These are phyloP conservation scores for Cystobasidium ongulense DNA, from an alignment of 768 basidiomycete genomes.

Conservation along the genomic window DNA sequence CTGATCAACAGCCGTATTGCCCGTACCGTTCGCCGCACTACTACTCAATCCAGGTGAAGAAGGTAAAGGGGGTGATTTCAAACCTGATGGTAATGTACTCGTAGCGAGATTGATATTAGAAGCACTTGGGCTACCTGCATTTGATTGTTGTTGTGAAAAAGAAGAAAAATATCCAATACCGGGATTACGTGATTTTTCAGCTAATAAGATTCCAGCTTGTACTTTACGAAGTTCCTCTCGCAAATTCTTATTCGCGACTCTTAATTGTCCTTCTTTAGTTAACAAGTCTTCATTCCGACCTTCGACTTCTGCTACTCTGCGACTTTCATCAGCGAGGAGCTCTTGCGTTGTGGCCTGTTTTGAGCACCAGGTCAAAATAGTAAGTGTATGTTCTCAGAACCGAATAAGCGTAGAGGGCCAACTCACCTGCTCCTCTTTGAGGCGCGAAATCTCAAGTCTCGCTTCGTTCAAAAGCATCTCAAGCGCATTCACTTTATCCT, in stretches of 20 bases:
- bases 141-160: constrained; percentile 9
- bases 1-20: not conserved
- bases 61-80: constrained; percentile 12
- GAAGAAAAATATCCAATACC: constrained; percentile 71
- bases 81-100: no score
- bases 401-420: not conserved
- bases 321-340: constrained; percentile 51
- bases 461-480: constrained; percentile 50
- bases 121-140: not conserved
- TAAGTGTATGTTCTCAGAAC: not conserved
- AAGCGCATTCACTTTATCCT: constrained; percentile 45
- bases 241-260: constrained; percentile 73
- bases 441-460: constrained; percentile 48
- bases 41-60: not conserved
- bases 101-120: not conserved
- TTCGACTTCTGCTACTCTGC: constrained; percentile 55
- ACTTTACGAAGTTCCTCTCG: constrained; percentile 93
- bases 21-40: not conserved
- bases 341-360: constrained; percentile 50
- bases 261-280: constrained; percentile 62
- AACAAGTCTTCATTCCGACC: constrained; percentile 60
- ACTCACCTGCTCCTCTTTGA: constrained; percentile 60
- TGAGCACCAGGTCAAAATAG: not conserved
- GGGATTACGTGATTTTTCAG: constrained; percentile 84
- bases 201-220: constrained; percentile 78